These are phyloP conservation scores for Candida patagonica DNA, from an alignment of 805 yeast species.

Conservation along the genomic window DNA sequence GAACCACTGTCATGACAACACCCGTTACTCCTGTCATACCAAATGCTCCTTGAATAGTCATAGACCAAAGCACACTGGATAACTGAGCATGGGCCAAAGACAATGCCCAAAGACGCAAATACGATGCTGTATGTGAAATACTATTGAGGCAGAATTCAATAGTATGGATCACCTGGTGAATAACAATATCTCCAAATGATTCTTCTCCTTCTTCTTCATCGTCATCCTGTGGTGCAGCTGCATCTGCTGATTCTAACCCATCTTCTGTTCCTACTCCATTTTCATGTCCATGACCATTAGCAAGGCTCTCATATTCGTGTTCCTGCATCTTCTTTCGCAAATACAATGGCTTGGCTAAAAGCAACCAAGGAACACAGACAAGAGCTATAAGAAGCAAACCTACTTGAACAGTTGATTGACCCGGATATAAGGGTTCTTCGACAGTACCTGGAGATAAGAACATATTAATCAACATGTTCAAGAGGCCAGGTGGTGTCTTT, in stretches of 20 bases:
- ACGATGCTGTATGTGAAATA: constrained; percentile 98
- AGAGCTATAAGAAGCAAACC: constrained; percentile 66
- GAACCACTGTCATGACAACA: constrained; percentile 60
- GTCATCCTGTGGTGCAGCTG: constrained; percentile 38
- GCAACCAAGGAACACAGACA: constrained; percentile 85
- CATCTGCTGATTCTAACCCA: constrained; percentile 26
- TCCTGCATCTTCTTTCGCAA: constrained; percentile 47
- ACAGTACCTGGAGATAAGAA: constrained; percentile 86
- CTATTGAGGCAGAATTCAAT: constrained; percentile 95
- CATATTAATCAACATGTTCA: constrained; percentile 94
- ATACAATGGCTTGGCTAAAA: constrained; percentile 74
- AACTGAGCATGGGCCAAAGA: constrained; percentile 96
- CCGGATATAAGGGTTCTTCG: constrained; percentile 68
- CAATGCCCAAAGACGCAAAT: constrained; percentile 92
- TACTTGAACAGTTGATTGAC: constrained; percentile 72
- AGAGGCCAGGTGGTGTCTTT: constrained; percentile 80
- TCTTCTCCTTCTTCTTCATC: constrained; percentile 47
- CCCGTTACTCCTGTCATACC: constrained; percentile 56
- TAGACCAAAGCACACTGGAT: constrained; percentile 89
- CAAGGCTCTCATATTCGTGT: constrained; percentile 42
- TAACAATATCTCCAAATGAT: constrained; percentile 88
- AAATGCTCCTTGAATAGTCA: constrained; percentile 84
- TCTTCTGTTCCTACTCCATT: constrained; percentile 11
- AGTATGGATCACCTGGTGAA: constrained; percentile 95
- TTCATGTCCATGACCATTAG: constrained; percentile 11